Base-by-base conservation (phyloP, 1,139 yeast genomes). In the Kluyveromyces sp. region DNA sequence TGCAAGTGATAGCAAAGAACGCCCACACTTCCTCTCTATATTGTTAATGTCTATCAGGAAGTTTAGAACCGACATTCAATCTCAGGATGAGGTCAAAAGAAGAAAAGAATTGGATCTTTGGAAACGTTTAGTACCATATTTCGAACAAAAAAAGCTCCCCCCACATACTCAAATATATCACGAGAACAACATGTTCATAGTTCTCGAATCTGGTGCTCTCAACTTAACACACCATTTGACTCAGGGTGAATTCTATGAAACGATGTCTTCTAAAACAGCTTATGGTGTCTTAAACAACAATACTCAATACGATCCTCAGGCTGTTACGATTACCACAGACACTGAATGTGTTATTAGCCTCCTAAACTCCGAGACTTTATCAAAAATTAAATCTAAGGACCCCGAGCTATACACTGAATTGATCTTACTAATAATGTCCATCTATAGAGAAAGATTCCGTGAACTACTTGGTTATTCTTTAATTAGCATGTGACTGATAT, bases 261-360 rank as follows among this genome's bases (percentile, higher is more conserved):
- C 88, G 21, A 78, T 90, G 48, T 74, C 92, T 33, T 95, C 96
- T n/a, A 79, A 89, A 53, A 89, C 97, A 0, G 82, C 95, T 3
- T 86, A 89, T 65, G 98, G 98, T 55, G 72, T 52, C 48, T 54
- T 59, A 8, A 57, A 56, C 27, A 50, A 47, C 7, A 53, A 46
- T 39, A 54, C 21, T 15, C 21, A 49, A 3, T 43, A 45, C 25
- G 48, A 53, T 25, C 57, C 54, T 25, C 37, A 27, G 25, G 25
- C 43, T 6, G 52, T 66, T 34, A 54, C 55, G 3, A 63, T 67
- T 30, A 59, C 59, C 35, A 71, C 74, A 2, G 78, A 75, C 45
- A 67, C 71, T 2, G 87, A 83, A 48, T 71, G 85, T 1, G 76
- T 79, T 4, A 74, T 87, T 3, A 92, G 97, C 97, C 72, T 78